These are phyloP conservation scores for Trichoderma sp. DNA, from an alignment of 2,329 filamentous ascomycete species.

Conservation along the genomic window DNA sequence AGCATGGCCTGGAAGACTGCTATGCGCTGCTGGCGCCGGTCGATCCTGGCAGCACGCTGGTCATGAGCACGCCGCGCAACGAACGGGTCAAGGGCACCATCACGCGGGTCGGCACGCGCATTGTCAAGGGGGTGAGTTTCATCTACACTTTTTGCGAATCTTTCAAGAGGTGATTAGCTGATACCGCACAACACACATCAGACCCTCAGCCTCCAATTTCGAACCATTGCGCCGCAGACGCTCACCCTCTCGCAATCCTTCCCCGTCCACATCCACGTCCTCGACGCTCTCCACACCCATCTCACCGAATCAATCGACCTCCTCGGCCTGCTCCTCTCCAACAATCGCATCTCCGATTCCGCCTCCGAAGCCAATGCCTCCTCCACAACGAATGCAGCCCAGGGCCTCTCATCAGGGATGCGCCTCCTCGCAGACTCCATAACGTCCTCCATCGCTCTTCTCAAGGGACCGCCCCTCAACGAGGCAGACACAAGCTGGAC, in stretches of 20 bases:
- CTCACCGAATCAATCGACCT: constrained; percentile 84
- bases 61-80: constrained; percentile 81
- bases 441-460: constrained; percentile 51
- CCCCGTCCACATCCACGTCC: constrained; percentile 64
- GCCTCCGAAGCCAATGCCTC: constrained; percentile 48
- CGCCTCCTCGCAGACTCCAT: constrained; percentile 58
- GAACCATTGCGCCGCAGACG: constrained; percentile 60
- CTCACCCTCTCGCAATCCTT: constrained; percentile 51
- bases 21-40: constrained; percentile 81
- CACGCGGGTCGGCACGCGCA: constrained; percentile 84
- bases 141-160: too few relatives aligned
- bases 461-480: constrained; percentile 55
- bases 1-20: constrained; percentile 80
- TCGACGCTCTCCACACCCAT: constrained; percentile 71
- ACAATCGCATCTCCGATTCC: background rate
- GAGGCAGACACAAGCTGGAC: constrained; percentile 48
- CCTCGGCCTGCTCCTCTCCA: constrained; percentile 69
- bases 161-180: background rate
- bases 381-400: constrained; percentile 56
- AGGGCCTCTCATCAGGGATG: constrained; percentile 58
- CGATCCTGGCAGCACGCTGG: constrained; percentile 84
- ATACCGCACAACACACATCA: constrained; percentile 37
- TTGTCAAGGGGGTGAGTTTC: constrained; percentile 79
- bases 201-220: constrained; percentile 76
- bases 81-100: constrained; percentile 92